phyloP scores from a whole-genome alignment of 805 yeast species.

The Candida odintsovae region DNA sequence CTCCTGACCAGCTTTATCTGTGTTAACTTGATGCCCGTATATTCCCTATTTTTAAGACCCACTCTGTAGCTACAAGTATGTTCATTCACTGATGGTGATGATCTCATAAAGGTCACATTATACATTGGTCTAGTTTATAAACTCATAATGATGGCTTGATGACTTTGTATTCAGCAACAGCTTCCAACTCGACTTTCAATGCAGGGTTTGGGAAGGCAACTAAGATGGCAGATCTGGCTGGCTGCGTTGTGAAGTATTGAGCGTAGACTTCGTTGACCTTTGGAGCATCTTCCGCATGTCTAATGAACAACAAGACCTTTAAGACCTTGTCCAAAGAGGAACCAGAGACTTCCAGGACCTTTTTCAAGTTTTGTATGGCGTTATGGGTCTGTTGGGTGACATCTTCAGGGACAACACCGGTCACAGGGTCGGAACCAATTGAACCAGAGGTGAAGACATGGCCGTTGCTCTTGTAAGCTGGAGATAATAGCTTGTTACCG shows the following conservation, averaged over 20 bases:
- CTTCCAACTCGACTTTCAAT: constrained; percentile 48
- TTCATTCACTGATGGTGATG: no score
- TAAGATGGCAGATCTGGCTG: constrained; percentile 49
- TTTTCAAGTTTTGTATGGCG: constrained; percentile 39
- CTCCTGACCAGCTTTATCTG: no score
- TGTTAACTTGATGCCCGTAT: no score
- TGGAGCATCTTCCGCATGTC: constrained; percentile 35
- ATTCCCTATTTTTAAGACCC: no score
- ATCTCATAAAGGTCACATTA: no score
- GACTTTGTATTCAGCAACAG: constrained; percentile 31
- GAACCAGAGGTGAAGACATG: constrained; percentile 45
- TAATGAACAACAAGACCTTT: constrained; percentile 45
- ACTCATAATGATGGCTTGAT: constrained; percentile 1
- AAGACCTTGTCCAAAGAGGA: constrained; percentile 40
- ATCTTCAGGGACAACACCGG: constrained; percentile 36
- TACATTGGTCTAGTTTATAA: no score
- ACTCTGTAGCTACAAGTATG: no score
- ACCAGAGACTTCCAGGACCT: constrained; percentile 38
- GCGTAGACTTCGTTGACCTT: constrained; percentile 41
- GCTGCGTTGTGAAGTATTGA: constrained; percentile 40
- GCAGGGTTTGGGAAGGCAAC: constrained; percentile 45
- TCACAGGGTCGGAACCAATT: constrained; percentile 35
- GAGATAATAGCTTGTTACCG: constrained; percentile 31
- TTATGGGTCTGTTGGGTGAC: constrained; percentile 39
- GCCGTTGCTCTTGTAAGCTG: constrained; percentile 36